Evolutionary conservation across 2,329 filamentous ascomycete species (phyloP).

Genomic region (Aureobasidium leucospermi): DNA sequence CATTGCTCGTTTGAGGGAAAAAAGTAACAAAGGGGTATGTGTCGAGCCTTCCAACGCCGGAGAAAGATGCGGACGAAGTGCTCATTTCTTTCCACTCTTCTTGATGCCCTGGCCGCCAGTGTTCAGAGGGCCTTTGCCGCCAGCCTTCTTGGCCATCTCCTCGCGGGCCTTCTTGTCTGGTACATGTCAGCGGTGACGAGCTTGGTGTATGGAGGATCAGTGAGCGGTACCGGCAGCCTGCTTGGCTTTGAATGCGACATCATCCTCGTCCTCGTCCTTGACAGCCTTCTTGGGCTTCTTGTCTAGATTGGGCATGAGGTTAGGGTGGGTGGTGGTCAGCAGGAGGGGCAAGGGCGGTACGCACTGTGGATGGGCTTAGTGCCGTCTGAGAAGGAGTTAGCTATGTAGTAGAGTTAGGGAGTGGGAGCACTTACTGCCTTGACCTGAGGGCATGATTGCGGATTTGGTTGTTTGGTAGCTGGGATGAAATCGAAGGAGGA

Average conservation of each 20-base stretch:
- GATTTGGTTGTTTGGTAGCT: not conserved
- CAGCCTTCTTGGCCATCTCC: conserved; percentile 75
- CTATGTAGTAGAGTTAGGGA: not conserved
- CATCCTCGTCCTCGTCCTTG: conserved; percentile 79
- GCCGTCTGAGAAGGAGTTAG: conserved; percentile 31
- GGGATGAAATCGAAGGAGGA: not conserved
- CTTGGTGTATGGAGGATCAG: not conserved
- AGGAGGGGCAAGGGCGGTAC: not conserved
- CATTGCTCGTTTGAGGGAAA: not conserved
- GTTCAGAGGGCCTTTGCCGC: conserved; percentile 83
- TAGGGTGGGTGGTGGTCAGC: not conserved
- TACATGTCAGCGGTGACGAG: conserved; percentile 9
- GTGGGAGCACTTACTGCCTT: conserved; percentile 35
- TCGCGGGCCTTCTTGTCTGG: conserved; percentile 63
- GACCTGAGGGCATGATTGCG: conserved; percentile 43
- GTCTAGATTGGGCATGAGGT: conserved; percentile 22
- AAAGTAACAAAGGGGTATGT: conserved; percentile 10
- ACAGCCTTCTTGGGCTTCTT: conserved; percentile 81
- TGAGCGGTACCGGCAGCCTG: conserved; percentile 62
- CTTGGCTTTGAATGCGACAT: conserved; percentile 75
- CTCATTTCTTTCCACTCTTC: conserved; percentile 94
- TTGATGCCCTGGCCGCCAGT: conserved; percentile 84
- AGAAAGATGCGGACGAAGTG: not conserved
- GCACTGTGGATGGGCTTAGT: conserved; percentile 46
- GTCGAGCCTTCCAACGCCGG: conserved; percentile 7